Percentiles rank a stretch among this genome's conserved stretches.
phyloP scores from a whole-genome alignment of 805 yeast species.

The Metschnikowia vanudenii region DNA sequence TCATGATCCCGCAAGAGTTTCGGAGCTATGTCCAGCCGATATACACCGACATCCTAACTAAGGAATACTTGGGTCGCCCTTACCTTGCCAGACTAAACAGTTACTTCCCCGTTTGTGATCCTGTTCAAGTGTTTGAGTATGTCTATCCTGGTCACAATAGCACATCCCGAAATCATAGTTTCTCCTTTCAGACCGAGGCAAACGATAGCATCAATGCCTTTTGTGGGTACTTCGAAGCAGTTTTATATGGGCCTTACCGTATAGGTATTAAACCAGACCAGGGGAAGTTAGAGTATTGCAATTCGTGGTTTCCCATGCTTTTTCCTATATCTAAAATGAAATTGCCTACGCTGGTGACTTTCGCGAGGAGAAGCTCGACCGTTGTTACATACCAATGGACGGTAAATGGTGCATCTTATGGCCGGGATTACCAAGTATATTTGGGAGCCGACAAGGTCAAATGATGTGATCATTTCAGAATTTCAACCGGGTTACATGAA shows the following conservation, averaged over 20 bases:
- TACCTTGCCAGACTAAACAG: constrained; percentile 23
- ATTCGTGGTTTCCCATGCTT: constrained; percentile 40
- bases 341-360: constrained; percentile 7
- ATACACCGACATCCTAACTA: constrained; percentile 46
- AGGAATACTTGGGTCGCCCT: constrained; percentile 17
- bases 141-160: constrained; percentile 46
- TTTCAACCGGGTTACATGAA: too few species aligned
- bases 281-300: constrained; percentile 23
- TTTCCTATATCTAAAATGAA: constrained; percentile 27
- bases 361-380: constrained; percentile 12
- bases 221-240: constrained; percentile 72
- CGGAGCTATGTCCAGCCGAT: constrained; percentile 66
- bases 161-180: constrained; percentile 10
- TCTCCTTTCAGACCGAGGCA: constrained; percentile 42
- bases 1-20: constrained; percentile 48
- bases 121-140: constrained; percentile 61
- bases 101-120: constrained; percentile 29
- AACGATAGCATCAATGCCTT: constrained; percentile 52
- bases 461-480: too few species aligned
- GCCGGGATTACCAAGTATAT: neutral
- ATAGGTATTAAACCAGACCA: constrained; percentile 42
- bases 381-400: constrained; percentile 16
- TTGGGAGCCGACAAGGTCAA: neutral
- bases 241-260: constrained; percentile 56
- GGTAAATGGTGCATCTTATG: constrained; percentile 10